Base-by-base conservation (phyloP, 805 yeast genomes). In the Candida dendrica region DNA sequence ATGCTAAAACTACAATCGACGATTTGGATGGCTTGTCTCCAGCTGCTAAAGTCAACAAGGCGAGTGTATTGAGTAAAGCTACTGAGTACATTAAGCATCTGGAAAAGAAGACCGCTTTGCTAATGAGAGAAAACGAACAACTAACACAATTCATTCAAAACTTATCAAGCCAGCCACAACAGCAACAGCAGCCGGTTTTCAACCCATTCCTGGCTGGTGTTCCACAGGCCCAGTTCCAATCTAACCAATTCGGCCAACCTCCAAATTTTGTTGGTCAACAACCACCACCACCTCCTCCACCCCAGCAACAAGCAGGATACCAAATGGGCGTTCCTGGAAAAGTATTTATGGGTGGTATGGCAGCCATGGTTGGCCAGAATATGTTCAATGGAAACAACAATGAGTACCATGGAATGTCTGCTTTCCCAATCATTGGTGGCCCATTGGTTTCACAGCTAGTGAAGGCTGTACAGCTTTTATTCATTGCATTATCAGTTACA, bases 71-170 rank as follows among this genome's bases (percentile, higher is more conserved):
- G 41, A 71, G 86, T 32, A 85, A 85, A 55, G 86, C 90, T 8
- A 80, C 87, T 1, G 95, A 85, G 61, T 86, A 86, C 59, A 85
- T 85, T 54, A 69, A 72, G 53, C 88, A 84, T 57, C 64, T 85
- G 48, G 89, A 85, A 58, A 57, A 63, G 42, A 76, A 80, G 47
- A 84, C 83, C 51, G 58, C 60, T 3, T 58, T 64, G 30, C 63
- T 85, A 51, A 56, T 58, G 40, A 58, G 66, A 47, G 88, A 84
- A 58, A 66, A 79, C 42, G 65, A 70, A 33, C 73, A 73, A 41
- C 61, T 83, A 39, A 55, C 67, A 40, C 51, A 47, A 32, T 32
- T 50, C 18, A 14, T 52, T 5, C 30, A 40, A 4, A 42, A 20
- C 22, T 13, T 39, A 17, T 15, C 46, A 24, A 39, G 41, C 13